Evolutionary conservation across 108 stramenopile genomes (phyloP).

Genomic region (Nannochloropsis granulata): DNA sequence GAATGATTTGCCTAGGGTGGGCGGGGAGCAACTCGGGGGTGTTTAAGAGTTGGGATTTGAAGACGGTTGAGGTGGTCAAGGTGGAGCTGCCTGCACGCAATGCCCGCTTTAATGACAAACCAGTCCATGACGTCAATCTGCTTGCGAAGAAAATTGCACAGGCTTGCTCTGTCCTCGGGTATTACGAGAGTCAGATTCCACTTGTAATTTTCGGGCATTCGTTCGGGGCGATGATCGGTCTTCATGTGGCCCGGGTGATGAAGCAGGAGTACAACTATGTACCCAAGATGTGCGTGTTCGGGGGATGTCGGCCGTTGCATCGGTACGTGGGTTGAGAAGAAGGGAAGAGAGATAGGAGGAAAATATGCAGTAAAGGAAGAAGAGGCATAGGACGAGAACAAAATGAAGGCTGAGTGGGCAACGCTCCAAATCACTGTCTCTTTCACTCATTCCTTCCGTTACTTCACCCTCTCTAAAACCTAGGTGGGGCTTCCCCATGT

Average conservation of each 20-base stretch:
- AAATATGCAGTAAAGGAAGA: too few species aligned
- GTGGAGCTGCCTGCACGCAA: background rate
- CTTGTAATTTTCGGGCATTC: background rate
- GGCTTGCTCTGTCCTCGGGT: background rate
- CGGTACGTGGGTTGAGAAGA: background rate
- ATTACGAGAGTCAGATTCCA: background rate
- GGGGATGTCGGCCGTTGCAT: background rate
- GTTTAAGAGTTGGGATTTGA: background rate
- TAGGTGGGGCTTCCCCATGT: background rate
- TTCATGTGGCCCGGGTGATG: background rate
- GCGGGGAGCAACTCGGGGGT: background rate
- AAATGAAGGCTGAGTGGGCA: too few species aligned
- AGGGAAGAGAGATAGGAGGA: too few species aligned
- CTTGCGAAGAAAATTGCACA: background rate
- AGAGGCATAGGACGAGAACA: too few species aligned
- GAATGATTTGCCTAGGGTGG: background rate
- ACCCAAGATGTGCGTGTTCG: background rate
- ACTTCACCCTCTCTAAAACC: background rate
- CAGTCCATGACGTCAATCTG: background rate
- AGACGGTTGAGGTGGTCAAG: background rate
- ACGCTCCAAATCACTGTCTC: too few species aligned
- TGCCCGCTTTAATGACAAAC: background rate
- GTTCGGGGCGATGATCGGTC: background rate
- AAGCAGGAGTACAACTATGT: background rate
- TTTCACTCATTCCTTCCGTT: too few species aligned